These are phyloP conservation scores for Simmondsia chinensis DNA, from an alignment of 148 eudicot species.

Conservation along the genomic window DNA sequence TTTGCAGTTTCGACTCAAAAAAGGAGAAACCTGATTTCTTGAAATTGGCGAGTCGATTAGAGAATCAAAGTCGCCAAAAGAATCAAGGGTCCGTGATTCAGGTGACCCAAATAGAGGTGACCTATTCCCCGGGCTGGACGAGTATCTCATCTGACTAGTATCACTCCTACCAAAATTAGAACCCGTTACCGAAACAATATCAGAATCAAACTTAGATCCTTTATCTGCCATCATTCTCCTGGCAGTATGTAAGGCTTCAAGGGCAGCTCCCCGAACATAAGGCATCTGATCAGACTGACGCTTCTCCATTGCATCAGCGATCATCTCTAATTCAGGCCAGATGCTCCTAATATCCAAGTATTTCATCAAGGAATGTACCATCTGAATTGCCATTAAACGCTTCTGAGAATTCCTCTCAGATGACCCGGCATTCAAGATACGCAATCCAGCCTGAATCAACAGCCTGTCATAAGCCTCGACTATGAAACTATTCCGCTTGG, in stretches of 20 bases:
- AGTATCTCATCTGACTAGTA: constrained; percentile 26
- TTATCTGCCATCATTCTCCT: constrained; percentile 38
- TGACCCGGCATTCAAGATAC: constrained; percentile 46
- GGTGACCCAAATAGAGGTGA: constrained; percentile 64
- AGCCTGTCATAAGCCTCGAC: constrained; percentile 85
- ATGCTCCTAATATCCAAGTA: constrained; percentile 76
- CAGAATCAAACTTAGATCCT: constrained; percentile 46
- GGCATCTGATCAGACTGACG: constrained; percentile 77
- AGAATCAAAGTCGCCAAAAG: constrained; percentile 43
- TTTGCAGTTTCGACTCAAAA: constrained; percentile 22
- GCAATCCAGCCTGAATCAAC: constrained; percentile 56
- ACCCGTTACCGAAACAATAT: too few relatives aligned
- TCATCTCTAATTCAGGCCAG: constrained; percentile 43
- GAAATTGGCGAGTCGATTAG: constrained; percentile 56
- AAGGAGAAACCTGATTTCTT: constrained; percentile 28
- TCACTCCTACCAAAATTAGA: constrained; percentile 25
- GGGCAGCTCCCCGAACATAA: constrained; percentile 89
- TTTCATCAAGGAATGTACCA: constrained; percentile 80
- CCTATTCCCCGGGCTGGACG: constrained; percentile 32
- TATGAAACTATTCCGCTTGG: constrained; percentile 61
- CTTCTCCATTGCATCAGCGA: constrained; percentile 78
- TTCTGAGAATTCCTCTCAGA: constrained; percentile 68
- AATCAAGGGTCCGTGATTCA: constrained; percentile 65
- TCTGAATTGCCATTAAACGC: constrained; percentile 73
- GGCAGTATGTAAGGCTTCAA: constrained; percentile 77